Evolutionary conservation across 176 grass and related monocot genomes (phyloP), one percentile per base, ranked within the genome.

Genomic region (Zea luxurians): DNA sequence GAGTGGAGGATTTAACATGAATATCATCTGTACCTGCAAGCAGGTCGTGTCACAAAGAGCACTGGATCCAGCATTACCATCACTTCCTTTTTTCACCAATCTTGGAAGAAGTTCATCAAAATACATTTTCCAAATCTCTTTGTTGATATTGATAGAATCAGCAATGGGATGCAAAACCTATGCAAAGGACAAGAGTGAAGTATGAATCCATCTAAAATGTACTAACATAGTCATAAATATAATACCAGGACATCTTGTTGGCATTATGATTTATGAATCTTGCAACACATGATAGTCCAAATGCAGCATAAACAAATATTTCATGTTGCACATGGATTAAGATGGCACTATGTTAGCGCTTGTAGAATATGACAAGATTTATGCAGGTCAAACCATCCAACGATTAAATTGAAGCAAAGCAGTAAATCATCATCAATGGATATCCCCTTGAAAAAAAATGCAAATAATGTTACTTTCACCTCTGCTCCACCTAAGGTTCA

Each of bases 111-210:
- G 88, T 52, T 89, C 74, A 83, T 87, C 78, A 55, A 99, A 99
- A 73, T 99, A 99, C 89, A 96, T 87, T 34, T 86, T 81, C 96
- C 96, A 99, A 77, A 99, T 95, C 34, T 74, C 87, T 74, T 86
- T 83, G 78, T 99, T 99, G 78, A 99, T 96, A 80, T 96, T 96
- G 52, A 99, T 99, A 21, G 90, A 87, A 89, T 85, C 67, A 82
- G 96, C 90, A 89, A 83, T 48, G 10, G 83, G 82, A 82, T 93
- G 96, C 54, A 99, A 71, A 84, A 99, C 92, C 96, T 99, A 69
- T 17, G 61, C 17, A 71, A 80, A 83, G 60, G 50, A 64, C 20
- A 78, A 72, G 52, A 47, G 47, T 13, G 71, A 68, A 50, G 61
- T 80, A 62, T 45, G 71, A 86, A 66, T 71, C 70, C 37, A 86